Evolutionary conservation across 148 eudicot genomes (phyloP), one percentile per base, ranked within the genome.

Genomic region (Persicaria maculosa): DNA sequence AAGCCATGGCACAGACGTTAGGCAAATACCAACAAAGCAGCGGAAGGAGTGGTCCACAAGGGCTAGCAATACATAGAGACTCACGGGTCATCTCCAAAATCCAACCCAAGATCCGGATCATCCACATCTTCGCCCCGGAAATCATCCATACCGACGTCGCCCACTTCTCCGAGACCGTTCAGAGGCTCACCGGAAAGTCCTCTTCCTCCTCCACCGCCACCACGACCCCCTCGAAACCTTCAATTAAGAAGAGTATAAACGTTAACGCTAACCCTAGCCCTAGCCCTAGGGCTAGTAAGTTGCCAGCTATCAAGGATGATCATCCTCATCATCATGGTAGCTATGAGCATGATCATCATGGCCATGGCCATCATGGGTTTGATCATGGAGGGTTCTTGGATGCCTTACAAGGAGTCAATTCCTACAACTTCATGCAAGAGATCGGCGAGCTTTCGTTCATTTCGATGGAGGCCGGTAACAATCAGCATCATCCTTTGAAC

Each of bases 121-220:
- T 92, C 68, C 94, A 92, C 81, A 85, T 92, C 43, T 85, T 79
- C 36, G 86, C 93, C 47, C 97, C 97, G 0, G 90, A 92, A 83
- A 86, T 92, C 84, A 86, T 88, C 83, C 84, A 89, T 22, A 88
- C 92, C 16, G 92, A 92, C 79, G 92, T 84, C 0, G 89, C 82
- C 0, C 84, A 89, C 71, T 92, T 92, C 83, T 77, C 89, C 12
- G 89, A 86, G 52, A 83, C 88, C 14, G 97, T 89, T 1, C 93
- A 92, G 44, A 77, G 89, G 45, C 89, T 92, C 73, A 92, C 97
- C 44, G 97, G 97, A 7, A 92, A 89, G 53, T 85, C 94, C 7
- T 20, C 83, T 2, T 40, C 77, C 15, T 16, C 55, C 46, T 9
- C 15, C 11, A 72, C 74, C 3, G 44, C 44, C 44, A 15, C 17